phyloP scores from a whole-genome alignment of 2,329 filamentous ascomycete species.

The Epichloe baconii region DNA sequence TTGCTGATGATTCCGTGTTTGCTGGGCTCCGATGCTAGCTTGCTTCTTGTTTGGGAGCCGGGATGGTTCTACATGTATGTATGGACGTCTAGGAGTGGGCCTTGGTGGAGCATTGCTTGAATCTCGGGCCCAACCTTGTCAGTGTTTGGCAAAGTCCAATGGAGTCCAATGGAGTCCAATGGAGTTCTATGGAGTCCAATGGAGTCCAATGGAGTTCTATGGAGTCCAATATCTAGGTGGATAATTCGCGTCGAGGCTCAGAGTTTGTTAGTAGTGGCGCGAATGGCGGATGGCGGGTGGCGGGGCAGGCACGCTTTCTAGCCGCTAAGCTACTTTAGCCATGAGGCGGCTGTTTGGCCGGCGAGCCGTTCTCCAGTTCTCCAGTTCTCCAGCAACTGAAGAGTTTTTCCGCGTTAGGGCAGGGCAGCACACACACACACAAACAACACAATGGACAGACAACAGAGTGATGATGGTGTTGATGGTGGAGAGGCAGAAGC shows the following conservation, averaged over 20 bases:
- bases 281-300: slow-evolving; percentile 1
- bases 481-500: not conserved
- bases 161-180: too few species aligned
- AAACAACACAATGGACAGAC: not conserved
- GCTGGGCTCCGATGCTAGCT: not conserved
- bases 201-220: too few species aligned
- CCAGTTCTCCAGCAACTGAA: not conserved
- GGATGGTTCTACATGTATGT: not conserved
- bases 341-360: not conserved
- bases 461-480: not conserved
- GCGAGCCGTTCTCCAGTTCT: not conserved
- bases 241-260: not conserved
- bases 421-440: not conserved
- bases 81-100: not conserved
- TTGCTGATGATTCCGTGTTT: slow-evolving; percentile 2
- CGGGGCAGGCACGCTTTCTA: not conserved
- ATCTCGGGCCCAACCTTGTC: not conserved
- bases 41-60: not conserved
- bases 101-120: not conserved
- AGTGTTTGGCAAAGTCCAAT: too few species aligned
- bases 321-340: not conserved
- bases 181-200: too few species aligned
- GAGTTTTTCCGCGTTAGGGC: not conserved
- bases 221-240: not conserved
- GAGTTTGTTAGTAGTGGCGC: not conserved